phyloP scores from a whole-genome alignment of 257 asterid genomes.

The Marsdenia floribunda region DNA sequence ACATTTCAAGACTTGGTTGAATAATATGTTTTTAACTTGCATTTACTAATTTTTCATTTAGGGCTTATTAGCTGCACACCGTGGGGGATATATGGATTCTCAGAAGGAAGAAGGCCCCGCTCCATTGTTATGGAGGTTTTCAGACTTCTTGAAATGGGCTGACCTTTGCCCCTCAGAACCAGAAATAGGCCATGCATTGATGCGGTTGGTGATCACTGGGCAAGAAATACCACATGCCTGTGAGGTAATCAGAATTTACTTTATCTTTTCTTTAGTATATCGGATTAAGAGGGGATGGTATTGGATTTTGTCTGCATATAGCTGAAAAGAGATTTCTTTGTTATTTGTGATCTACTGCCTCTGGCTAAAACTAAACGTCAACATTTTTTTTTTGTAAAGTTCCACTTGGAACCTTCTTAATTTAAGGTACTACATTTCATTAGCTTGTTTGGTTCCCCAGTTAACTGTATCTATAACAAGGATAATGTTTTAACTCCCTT shows the following conservation, averaged over 20 bases:
- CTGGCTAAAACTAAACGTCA: no score
- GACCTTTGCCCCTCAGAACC: conserved; percentile 96
- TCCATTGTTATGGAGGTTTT: conserved; percentile 92
- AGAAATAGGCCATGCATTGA: conserved; percentile 92
- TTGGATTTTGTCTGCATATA: background rate
- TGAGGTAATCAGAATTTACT: conserved; percentile 53
- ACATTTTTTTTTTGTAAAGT: no score
- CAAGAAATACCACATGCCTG: conserved; percentile 99
- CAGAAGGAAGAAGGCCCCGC: conserved; percentile 99
- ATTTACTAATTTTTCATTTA: conserved; percentile 22
- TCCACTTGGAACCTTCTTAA: no score
- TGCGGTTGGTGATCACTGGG: conserved; percentile 95
- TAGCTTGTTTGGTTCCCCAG: no score
- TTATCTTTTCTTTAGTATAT: background rate
- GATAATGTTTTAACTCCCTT: no score
- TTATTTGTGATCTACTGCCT: no score
- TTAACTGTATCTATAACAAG: no score
- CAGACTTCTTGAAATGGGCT: conserved; percentile 98
- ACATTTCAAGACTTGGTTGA: background rate
- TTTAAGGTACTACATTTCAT: no score
- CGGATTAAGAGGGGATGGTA: background rate
- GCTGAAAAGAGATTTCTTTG: background rate
- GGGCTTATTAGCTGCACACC: conserved; percentile 99
- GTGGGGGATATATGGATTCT: conserved; percentile 98
- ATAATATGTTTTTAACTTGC: conserved; percentile 1